Conservation (phyloP, 176 grass and related monocot species). For the Cenchrus americanus region DNA sequence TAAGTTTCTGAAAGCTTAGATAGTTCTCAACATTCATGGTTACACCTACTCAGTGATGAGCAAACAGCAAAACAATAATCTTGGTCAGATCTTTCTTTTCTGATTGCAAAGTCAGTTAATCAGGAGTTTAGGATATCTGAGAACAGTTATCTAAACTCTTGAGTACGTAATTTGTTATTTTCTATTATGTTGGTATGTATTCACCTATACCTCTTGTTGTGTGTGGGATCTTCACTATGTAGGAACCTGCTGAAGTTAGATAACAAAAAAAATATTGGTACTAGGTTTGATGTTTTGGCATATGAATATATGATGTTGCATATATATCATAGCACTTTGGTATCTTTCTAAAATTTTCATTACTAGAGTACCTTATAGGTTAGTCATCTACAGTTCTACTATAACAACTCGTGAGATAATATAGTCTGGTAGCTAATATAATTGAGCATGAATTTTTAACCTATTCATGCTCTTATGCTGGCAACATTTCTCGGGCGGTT, state of each 20-base stretch:
- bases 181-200: not conserved
- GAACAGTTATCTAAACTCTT: not conserved
- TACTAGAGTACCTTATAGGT: not conserved
- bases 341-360: not conserved
- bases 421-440: conserved; percentile 10
- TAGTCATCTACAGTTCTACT: not conserved
- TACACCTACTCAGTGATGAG: not conserved
- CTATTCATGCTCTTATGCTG: conserved; percentile 19
- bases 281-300: conserved; percentile 28
- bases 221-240: not conserved
- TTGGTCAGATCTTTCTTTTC: conserved; percentile 1
- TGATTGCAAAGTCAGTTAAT: not conserved
- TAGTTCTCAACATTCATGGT: not conserved
- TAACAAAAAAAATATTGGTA: conserved; percentile 11
- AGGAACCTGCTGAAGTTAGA: not conserved
- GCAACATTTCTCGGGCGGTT: not conserved
- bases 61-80: not conserved
- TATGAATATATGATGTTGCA: not conserved
- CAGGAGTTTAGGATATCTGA: not conserved
- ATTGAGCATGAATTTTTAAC: not conserved
- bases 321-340: not conserved
- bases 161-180: not conserved
- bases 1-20: conserved; percentile 29
- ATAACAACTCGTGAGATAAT: not conserved
- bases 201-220: not conserved